Evolutionary conservation across 164 flowering plant genomes (phyloP).

Genomic region (Cinnamomum micranthum): DNA sequence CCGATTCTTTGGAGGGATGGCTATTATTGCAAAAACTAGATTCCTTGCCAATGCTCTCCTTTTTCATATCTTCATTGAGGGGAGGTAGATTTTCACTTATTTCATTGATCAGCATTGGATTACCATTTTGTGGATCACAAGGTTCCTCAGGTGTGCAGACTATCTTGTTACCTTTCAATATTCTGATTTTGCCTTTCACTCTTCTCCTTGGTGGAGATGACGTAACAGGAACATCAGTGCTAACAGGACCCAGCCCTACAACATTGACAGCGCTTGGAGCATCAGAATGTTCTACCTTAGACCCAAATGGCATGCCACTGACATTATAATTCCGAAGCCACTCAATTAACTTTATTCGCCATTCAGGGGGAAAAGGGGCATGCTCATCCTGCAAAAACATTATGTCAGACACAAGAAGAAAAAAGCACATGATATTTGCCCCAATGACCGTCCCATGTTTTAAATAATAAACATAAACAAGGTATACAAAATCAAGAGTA

Average conservation of each 20-base stretch:
- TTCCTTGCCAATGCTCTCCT: constrained; percentile 16
- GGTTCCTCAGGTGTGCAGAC: constrained; percentile 31
- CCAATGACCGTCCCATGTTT: neutral
- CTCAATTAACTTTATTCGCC: constrained; percentile 43
- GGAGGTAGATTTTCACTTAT: constrained; percentile 17
- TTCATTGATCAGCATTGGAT: constrained; percentile 26
- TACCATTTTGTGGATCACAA: constrained; percentile 19
- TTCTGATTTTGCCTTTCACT: constrained; percentile 42
- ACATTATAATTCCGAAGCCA: constrained; percentile 60
- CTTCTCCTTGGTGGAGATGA: constrained; percentile 57
- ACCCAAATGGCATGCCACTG: constrained; percentile 21
- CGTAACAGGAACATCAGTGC: constrained; percentile 43
- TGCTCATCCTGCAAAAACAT: constrained; percentile 44
- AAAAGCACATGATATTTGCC: neutral
- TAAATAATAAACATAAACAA: neutral
- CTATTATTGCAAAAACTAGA: constrained; percentile 14
- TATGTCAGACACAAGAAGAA: neutral
- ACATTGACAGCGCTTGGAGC: constrained; percentile 27
- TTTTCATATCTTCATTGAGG: constrained; percentile 20
- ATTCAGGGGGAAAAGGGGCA: constrained; percentile 37
- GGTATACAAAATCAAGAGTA: constrained; percentile 22
- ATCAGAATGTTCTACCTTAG: constrained; percentile 26
- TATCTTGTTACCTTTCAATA: constrained; percentile 38
- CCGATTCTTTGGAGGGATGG: constrained; percentile 7
- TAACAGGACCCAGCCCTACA: constrained; percentile 32